Conservation (phyloP, 441 rosid genomes). For the Pelargonium cotyledonis region DNA sequence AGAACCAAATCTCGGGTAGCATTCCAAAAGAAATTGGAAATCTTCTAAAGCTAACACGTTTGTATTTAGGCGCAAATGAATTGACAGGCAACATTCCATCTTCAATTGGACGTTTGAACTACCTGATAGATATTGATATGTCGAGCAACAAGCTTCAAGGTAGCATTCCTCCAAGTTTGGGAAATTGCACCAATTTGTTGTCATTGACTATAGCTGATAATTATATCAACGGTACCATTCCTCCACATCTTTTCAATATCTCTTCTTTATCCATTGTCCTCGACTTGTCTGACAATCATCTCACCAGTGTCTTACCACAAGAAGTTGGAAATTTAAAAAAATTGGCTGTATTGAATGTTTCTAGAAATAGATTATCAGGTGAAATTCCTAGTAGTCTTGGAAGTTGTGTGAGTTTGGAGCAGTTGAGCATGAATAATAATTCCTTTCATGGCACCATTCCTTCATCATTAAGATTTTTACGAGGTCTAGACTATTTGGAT, state of each 20-base stretch:
- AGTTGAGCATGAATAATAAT: constrained; percentile 20
- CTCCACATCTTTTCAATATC: constrained; percentile 6
- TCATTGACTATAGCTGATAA: constrained; percentile 8
- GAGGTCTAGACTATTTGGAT: constrained; percentile 16
- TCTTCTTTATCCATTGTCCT: not conserved
- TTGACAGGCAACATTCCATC: constrained; percentile 17
- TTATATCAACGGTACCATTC: constrained; percentile 14
- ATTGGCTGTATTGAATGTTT: not conserved
- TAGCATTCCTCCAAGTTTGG: constrained; percentile 15
- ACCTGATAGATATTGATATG: not conserved
- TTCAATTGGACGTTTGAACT: constrained; percentile 9
- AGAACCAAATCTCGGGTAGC: constrained; percentile 14
- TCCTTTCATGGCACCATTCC: constrained; percentile 26
- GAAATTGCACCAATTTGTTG: not conserved
- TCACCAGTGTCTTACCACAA: constrained; percentile 16
- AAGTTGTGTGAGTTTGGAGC: constrained; percentile 15
- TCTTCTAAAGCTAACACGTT: not conserved
- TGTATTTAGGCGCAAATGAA: not conserved
- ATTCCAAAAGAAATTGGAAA: constrained; percentile 7
- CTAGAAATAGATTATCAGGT: constrained; percentile 16
- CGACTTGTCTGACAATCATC: not conserved
- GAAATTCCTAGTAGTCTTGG: constrained; percentile 20
- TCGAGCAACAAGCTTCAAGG: constrained; percentile 7
- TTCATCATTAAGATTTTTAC: constrained; percentile 3
- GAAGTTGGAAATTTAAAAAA: constrained; percentile 15